These are phyloP conservation scores for Cadophora luteo-olivacea DNA, from an alignment of 2,329 filamentous ascomycete genomes.

Conservation along the genomic window DNA sequence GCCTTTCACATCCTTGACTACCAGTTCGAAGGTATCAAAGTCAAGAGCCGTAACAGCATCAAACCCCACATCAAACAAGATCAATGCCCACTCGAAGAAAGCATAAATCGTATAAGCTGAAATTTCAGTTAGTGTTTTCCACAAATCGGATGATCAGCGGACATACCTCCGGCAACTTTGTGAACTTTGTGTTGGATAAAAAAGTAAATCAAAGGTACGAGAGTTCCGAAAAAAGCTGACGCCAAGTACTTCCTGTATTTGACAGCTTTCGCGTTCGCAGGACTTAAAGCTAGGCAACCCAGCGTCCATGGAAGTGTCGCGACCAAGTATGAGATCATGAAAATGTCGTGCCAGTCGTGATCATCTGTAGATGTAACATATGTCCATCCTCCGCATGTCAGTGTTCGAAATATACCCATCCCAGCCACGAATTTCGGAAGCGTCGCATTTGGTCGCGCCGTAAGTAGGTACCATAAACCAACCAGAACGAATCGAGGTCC, in stretches of 20 bases:
- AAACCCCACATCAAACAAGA: slow-evolving; percentile 94
- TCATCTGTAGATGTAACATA: slow-evolving; percentile 98
- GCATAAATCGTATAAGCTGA: slow-evolving; percentile 95
- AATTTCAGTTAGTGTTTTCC: slow-evolving; percentile 36
- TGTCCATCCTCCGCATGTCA: slow-evolving; percentile 97
- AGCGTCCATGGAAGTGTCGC: slow-evolving; percentile 94
- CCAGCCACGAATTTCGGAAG: slow-evolving; percentile 83
- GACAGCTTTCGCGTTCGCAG: slow-evolving; percentile 80
- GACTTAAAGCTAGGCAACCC: slow-evolving; percentile 87
- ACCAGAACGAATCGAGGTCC: slow-evolving; percentile 92
- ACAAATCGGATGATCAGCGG: neutral
- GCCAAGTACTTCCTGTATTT: slow-evolving; percentile 90
- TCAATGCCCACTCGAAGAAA: slow-evolving; percentile 96
- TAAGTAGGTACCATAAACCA: slow-evolving; percentile 90
- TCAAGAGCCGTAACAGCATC: slow-evolving; percentile 94
- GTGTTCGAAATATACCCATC: slow-evolving; percentile 83
- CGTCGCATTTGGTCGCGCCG: slow-evolving; percentile 73
- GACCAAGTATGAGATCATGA: slow-evolving; percentile 98
- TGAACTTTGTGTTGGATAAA: slow-evolving; percentile 99
- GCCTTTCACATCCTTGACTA: slow-evolving; percentile 88
- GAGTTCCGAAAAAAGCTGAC: slow-evolving; percentile 84
- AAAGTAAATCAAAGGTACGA: slow-evolving; percentile 91
- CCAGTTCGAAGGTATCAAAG: slow-evolving; percentile 86
- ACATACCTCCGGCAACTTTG: slow-evolving; percentile 83
- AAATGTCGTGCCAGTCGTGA: slow-evolving; percentile 98